Base-by-base conservation (phyloP, 805 yeast species). In the Diddensiella santjacobensis region DNA sequence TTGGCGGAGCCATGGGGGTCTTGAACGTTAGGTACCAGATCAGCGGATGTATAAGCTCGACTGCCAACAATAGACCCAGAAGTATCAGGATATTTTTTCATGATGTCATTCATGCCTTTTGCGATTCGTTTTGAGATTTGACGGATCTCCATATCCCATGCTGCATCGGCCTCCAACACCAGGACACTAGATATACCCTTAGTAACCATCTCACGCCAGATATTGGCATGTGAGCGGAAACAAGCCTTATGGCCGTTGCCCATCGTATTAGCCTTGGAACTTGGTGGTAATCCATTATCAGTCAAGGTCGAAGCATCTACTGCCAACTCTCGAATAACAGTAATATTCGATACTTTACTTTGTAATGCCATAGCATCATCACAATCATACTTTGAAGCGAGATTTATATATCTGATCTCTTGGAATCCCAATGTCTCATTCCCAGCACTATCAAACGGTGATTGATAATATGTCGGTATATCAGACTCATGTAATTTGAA, bases 311-410 rank as follows among this genome's bases (percentile, higher is more conserved):
- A 6, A 15, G 20, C 38, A 35, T 35, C 38, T 6, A 35, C 38
- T 8, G 20, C 38, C 20, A 17, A 17, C 8, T 35, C 15, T 17
- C 38, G 15, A 8, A 8, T 17, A 8, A 35, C 8, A 13, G 15
- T 35, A 8, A 35, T n/a, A 8, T 17, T 17, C 38, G 54, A 22
- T n/a, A 50, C 36, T 2, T 35, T 11, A 31, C 49, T 36, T 29
- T 52, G 55, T 33, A 52, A 19, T 4, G 50, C 17, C 51, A 52
- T 42, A 42, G 52, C 53, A 43, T 52, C 55, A 20, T 42, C 49
- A 11, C 24, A 36, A 29, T 52, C 52, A 26, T 46, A 50, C 15
- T 51, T 20, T 13, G 38, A 13, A 4, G 40, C 36, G 6, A 52
- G 41, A 37, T 52, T 52, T 18, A 52, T 44, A 41, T 42, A 50